Conservation (phyloP, 1,139 yeast species). For the Meyerozyma sp. region DNA sequence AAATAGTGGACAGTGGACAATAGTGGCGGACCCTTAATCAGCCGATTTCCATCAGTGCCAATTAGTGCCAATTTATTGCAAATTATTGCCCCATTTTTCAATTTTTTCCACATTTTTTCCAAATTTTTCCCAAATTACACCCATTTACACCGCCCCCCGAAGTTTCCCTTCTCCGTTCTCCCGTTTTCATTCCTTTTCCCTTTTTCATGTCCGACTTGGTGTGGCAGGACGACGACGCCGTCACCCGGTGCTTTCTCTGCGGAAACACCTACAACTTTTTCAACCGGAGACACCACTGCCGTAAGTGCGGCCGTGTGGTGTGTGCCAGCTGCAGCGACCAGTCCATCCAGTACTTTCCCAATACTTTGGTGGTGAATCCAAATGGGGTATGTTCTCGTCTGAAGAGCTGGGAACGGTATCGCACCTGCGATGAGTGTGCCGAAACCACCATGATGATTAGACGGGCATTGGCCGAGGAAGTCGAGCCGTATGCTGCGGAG, state of each 20-base stretch:
- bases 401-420: conserved; percentile 28
- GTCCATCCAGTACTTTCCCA: conserved; percentile 36
- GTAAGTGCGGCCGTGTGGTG: conserved; percentile 75
- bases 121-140: too few relatives aligned
- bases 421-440: conserved; percentile 72
- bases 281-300: conserved; percentile 85
- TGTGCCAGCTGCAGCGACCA: conserved; percentile 63
- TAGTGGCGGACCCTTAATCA: too few relatives aligned
- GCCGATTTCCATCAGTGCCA: too few relatives aligned
- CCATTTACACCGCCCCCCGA: background rate
- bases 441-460: conserved; percentile 57
- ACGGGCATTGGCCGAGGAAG: conserved; percentile 24
- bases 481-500: conserved; percentile 1
- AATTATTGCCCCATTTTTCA: too few relatives aligned
- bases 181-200: background rate
- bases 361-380: conserved; percentile 31
- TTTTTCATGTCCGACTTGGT: conserved; percentile 17
- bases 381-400: conserved; percentile 20
- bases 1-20: too few relatives aligned
- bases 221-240: conserved; percentile 81
- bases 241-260: conserved; percentile 60
- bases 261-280: conserved; percentile 52
- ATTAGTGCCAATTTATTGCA: too few relatives aligned
- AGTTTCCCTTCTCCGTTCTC: background rate
- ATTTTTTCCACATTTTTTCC: too few relatives aligned